These are phyloP conservation scores for Metschnikowia kunwiensis DNA, from an alignment of 805 yeast species.

Conservation along the genomic window DNA sequence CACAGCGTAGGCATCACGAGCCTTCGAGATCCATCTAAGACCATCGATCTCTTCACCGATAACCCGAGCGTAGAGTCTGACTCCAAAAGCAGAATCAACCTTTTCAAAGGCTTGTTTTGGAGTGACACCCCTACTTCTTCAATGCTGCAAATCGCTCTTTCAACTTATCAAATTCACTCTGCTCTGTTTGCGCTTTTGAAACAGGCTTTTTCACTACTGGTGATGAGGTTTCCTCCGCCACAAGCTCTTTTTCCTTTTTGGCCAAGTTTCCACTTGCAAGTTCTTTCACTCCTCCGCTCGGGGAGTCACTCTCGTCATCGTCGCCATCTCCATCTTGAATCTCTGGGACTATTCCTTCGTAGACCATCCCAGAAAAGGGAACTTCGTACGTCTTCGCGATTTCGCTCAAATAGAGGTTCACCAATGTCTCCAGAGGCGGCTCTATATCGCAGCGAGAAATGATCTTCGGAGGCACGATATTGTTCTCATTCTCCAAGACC, in stretches of 20 bases:
- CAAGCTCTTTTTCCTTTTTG: background rate
- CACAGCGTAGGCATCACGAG: too few relatives aligned
- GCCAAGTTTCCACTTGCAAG: conserved; percentile 5
- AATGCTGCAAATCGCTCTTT: conserved; percentile 77
- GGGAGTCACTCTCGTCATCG: conserved; percentile 32
- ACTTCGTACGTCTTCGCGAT: conserved; percentile 78
- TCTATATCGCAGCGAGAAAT: conserved; percentile 57
- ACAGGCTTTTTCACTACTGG: conserved; percentile 16
- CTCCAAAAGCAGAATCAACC: too few relatives aligned
- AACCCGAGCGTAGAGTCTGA: too few relatives aligned
- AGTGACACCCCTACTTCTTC: conserved; percentile 23
- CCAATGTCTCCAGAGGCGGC: conserved; percentile 65
- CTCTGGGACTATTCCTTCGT: conserved; percentile 23
- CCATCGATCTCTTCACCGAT: too few relatives aligned
- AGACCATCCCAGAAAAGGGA: conserved; percentile 58
- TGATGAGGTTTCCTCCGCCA: background rate
- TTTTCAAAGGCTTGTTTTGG: background rate
- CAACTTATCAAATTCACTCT: conserved; percentile 58
- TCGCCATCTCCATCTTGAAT: conserved; percentile 23
- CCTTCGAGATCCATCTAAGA: too few relatives aligned
- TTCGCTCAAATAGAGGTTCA: conserved; percentile 67
- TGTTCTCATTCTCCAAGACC: conserved; percentile 50
- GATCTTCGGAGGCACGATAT: conserved; percentile 66
- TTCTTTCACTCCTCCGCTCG: conserved; percentile 15
- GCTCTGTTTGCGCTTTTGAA: conserved; percentile 25